These are phyloP conservation scores for Raffaelea ambrosiae DNA, from an alignment of 2,329 filamentous ascomycete species.

Conservation along the genomic window DNA sequence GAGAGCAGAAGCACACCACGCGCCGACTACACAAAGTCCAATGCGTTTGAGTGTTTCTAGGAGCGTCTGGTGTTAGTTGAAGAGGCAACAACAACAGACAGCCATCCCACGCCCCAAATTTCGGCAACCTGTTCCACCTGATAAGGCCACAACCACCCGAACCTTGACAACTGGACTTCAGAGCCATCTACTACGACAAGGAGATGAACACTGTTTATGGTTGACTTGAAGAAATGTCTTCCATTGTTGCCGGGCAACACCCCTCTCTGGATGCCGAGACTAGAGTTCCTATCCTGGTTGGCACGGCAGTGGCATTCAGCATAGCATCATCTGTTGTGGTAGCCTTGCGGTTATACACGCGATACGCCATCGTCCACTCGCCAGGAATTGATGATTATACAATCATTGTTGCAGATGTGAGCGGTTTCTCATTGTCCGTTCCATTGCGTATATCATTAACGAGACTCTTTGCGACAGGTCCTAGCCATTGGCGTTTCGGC, in stretches of 20 bases:
- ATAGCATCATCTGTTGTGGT: constrained; percentile 17
- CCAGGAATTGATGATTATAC: constrained; percentile 19
- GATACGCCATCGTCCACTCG: constrained; percentile 15
- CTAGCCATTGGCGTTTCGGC: constrained; percentile 15
- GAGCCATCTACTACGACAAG: too few relatives aligned
- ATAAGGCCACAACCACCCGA: too few relatives aligned
- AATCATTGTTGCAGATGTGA: constrained; percentile 17
- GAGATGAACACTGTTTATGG: too few relatives aligned
- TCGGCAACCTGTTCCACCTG: too few relatives aligned
- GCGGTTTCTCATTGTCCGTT: not conserved
- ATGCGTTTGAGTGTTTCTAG: not conserved
- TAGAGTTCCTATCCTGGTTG: constrained; percentile 16
- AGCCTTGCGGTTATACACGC: constrained; percentile 19
- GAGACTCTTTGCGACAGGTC: too few relatives aligned
- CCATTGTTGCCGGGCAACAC: constrained; percentile 12
- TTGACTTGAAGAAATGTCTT: constrained; percentile 2
- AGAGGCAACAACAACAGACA: not conserved
- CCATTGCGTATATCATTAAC: not conserved
- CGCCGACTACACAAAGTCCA: too few relatives aligned
- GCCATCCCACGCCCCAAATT: too few relatives aligned
- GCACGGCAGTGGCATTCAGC: constrained; percentile 16
- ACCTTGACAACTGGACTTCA: too few relatives aligned
- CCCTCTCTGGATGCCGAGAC: constrained; percentile 17
- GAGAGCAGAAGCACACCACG: too few relatives aligned
- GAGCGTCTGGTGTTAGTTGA: constrained; percentile 1